Evolutionary conservation across 2,329 filamentous ascomycete genomes (phyloP), one percentile per base, ranked within the genome.

Genomic region (Exophiala sideris): DNA sequence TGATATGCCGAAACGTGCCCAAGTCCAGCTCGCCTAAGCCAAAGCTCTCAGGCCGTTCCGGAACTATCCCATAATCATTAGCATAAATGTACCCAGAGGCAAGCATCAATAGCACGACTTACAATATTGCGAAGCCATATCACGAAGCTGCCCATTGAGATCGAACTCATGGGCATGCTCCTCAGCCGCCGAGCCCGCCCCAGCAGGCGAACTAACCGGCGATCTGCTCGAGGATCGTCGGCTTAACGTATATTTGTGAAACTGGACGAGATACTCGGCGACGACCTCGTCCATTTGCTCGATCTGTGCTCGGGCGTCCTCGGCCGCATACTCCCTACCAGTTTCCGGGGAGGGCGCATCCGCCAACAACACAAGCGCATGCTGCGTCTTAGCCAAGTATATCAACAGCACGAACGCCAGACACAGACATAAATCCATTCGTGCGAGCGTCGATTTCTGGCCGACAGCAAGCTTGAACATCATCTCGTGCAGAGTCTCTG

Each of bases 211-310:
- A 8, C 33, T 16, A 40, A 21, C 45, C 11, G 33, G 24, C 11
- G 36, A 5, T 16, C 14, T 29, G 5, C 44, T n/a, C 9, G 32
- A 35, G 10, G 48, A 50, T 34, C 33, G 46, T 41, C 56, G 46
- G 48, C 52, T 57, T 35, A 60, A 48, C 21, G 59, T 53, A 50
- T 56, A 62, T 33, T 50, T 50, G 52, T 62, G 59, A 36, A 62
- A 59, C 8, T 46, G 47, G n/a, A 59, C 39, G 18, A 59, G 42
- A 16, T 58, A 58, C 12, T 56, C 57, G 20, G 45, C 29, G 6
- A 62, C 45, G 11, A 40, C 40, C 12, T 58, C 45, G 35, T 62
- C 59, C 48, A 62, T 58, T 14, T 56, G 50, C 11, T 44, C 38
- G n/a, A 62, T 58, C 35, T 48, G 46, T 32, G n/a, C 34, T 33